Evolutionary conservation across 495 filamentous ascomycete genomes (phyloP), one percentile per base, ranked within the genome.

Genomic region (Acidiella bohemica): DNA sequence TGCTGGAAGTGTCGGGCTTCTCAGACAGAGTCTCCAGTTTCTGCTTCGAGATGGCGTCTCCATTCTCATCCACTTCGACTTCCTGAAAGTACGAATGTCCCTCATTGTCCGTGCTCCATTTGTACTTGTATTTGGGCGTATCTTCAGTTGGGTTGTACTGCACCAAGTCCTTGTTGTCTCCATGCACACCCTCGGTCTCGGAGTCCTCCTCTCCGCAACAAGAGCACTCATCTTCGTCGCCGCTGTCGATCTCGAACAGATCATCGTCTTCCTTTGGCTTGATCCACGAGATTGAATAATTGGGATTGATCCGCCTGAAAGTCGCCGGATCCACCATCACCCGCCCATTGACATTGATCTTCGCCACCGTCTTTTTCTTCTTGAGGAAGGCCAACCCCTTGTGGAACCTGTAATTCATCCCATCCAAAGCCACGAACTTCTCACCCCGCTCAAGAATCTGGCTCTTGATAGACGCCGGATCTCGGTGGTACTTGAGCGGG

Each of bases 291-390:
- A 93, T 78, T 12, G 73, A 72, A 51, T 93, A 93, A 50, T 93
- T 93, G 0, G 86, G 84, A 47, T 88, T 85, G 44, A 90, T 83
- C 2, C 84, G 73, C 18, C 86, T 72, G 63, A 88, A 84, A 37
- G 84, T 86, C 11, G 76, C 76, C 0, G 86, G 80, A 53, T 95
- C 87, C 26, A 94, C 70, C 87, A 94, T 93, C 46, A 93, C 75
- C 33, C 87, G 76, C 22, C 84, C 81, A 48, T 93, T 92, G 63
- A 92, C 80, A 44, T 86, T 86, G 62, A 93, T 75, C 58, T 90
- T 93, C 59, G 77, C 67, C 19, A 92, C 67, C 32, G 70, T 59
- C 44, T 76, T 73, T 66, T 84, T 84, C 61, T 81, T 84, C 65
- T 90, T 88, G 60, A 73, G 71, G 56, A 83, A 93, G 0, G 80